Evolutionary conservation across 139 green algal genomes (phyloP), one percentile per base, ranked within the genome.

Genomic region (Chlorella sp.): DNA sequence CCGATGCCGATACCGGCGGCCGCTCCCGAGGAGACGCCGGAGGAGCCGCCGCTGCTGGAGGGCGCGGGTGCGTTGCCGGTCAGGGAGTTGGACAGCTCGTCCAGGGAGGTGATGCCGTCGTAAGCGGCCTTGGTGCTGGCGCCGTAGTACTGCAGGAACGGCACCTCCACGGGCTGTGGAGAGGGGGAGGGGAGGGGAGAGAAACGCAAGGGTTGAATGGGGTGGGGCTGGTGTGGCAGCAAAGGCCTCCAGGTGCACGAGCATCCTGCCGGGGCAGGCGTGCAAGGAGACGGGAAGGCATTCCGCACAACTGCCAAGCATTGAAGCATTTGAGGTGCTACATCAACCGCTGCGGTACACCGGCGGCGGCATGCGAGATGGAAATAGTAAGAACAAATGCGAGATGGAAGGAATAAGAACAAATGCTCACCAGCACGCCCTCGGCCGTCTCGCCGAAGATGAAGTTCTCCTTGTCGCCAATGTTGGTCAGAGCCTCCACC

Each of bases 91-190:
- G 32, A 5, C 65, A 78, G 43, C 11, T 9, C 40, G 26, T 73
- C 67, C 34, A 73, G 34, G 16, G 34, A 46, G 67, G 34, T 73
- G 34, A 73, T 73, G 34, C 67, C 67, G 1, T 73, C 16, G 36
- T 73, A 73, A 1, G 72, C 70, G 0, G 41, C 26, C n/a, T 62
- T 62, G 43, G 83, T 87, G 67, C 20, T 46, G 38, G 72, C 56
- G 36, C 83, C 83, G n/a, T 76, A 80, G 73, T 73, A 87, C 17
- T 74, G 34, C 17, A 84, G 24, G 48, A 85, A 87, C 16, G 83
- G 64, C 36, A 26, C 67, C 46, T 85, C 60, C 30, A 76, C 67
- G 13, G 56, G 5, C 62, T 76, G 81, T 44, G 36, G 17, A 24
- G 0, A 7, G 44, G 54, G 46, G 32, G 17, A 44, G 46, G 54